phyloP scores from a whole-genome alignment of 225 moss, liverwort and hornwort genomes.

The Anthoceros angustus region DNA sequence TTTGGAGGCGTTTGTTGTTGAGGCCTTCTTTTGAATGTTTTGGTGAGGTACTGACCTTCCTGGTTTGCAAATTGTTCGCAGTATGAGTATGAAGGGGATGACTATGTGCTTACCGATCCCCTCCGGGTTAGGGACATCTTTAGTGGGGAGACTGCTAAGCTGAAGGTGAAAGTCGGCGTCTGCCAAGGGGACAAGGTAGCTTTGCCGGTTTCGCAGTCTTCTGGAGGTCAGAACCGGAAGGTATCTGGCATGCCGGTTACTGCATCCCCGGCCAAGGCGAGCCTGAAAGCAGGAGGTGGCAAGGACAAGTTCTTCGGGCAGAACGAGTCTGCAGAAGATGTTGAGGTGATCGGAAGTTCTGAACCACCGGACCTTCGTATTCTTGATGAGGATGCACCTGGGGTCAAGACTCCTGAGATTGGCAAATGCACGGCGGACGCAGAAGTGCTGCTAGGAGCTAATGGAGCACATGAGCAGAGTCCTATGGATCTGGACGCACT shows the following conservation, averaged over 20 bases:
- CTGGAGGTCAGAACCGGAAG: background rate
- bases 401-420: no score
- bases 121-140: background rate
- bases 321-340: background rate
- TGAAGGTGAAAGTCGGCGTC: background rate
- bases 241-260: background rate
- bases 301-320: background rate
- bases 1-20: background rate
- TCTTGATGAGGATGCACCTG: background rate
- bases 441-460: no score
- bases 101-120: background rate
- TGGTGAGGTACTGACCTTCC: background rate
- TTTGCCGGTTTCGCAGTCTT: background rate
- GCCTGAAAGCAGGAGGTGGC: background rate
- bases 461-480: no score
- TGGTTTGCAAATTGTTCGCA: background rate
- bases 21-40: background rate
- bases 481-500: no score
- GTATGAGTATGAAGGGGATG: background rate
- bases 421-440: no score
- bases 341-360: background rate
- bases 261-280: background rate
- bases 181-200: background rate
- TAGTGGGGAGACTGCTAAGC: background rate
- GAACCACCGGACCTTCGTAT: background rate